Conservation (phyloP, 305 asterid genomes). For the Solanum aculeatissimum region DNA sequence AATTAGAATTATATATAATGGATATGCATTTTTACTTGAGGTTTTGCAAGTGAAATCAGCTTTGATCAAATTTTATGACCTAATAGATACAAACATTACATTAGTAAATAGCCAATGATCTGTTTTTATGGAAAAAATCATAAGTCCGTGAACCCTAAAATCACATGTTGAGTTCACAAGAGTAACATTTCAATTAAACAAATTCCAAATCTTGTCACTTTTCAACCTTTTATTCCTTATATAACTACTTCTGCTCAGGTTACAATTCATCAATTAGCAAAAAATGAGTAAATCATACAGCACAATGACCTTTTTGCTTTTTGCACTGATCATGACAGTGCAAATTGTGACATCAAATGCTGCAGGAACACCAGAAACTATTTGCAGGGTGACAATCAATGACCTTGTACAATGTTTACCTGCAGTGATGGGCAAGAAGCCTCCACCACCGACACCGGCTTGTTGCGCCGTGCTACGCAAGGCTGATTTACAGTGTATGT, state of each 20-base stretch:
- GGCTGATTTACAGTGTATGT: constrained; percentile 34
- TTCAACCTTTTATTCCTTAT: neutral
- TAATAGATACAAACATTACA: neutral
- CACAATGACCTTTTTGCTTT: neutral
- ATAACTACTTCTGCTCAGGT: neutral
- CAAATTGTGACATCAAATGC: neutral
- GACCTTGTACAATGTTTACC: constrained; percentile 36
- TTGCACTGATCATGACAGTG: neutral
- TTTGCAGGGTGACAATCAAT: constrained; percentile 29
- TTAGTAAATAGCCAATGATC: neutral
- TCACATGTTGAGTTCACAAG: neutral
- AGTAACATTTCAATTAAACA: neutral
- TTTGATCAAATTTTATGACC: too few species aligned
- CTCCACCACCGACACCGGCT: constrained; percentile 21
- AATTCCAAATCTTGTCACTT: neutral
- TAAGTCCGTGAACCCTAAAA: neutral
- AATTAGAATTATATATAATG: too few species aligned
- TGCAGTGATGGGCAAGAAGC: constrained; percentile 30
- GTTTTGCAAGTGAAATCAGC: too few species aligned
- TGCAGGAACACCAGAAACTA: neutral
- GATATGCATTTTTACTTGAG: too few species aligned
- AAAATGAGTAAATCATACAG: neutral
- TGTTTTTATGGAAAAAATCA: neutral
- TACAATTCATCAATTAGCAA: neutral
- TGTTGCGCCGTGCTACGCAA: constrained; percentile 29